Conservation (phyloP, 108 stramenopile genomes). For the Cyclotella cryptica region DNA sequence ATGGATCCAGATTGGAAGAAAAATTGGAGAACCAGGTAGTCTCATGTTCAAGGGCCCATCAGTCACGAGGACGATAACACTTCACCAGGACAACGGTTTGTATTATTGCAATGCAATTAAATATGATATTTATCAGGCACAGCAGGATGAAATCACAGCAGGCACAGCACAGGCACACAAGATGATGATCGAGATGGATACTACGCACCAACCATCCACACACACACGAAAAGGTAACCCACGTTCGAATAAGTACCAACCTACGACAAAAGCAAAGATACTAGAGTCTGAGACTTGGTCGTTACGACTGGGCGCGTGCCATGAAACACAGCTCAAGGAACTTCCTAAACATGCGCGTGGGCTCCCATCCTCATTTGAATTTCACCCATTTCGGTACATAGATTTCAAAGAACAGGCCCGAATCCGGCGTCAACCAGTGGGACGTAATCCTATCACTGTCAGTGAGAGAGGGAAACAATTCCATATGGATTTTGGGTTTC, state of each 20-base stretch:
- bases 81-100: too few species aligned
- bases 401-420: too few species aligned
- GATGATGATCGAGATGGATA: not conserved
- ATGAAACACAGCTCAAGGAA: too few species aligned
- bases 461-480: slow-evolving; percentile 1
- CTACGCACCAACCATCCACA: not conserved
- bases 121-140: not conserved
- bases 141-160: too few species aligned
- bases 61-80: not conserved
- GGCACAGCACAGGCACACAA: not conserved
- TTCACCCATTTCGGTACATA: too few species aligned
- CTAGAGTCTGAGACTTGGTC: slow-evolving; percentile 22
- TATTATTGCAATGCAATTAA: not conserved
- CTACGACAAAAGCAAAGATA: not conserved
- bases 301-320: not conserved
- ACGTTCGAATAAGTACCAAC: not conserved
- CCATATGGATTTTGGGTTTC: too few species aligned
- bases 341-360: slow-evolving; percentile 5
- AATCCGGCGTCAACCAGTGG: slow-evolving; percentile 4
- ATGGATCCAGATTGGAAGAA: not conserved
- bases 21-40: not conserved
- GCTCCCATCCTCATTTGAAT: slow-evolving; percentile 8
- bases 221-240: not conserved
- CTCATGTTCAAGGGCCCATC: not conserved
- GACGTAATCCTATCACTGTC: not conserved